Percentiles rank a stretch among this genome's conserved stretches.
Conservation (phyloP, 768 basidiomycete species). For the Xerocomus brunneocitrinus region DNA sequence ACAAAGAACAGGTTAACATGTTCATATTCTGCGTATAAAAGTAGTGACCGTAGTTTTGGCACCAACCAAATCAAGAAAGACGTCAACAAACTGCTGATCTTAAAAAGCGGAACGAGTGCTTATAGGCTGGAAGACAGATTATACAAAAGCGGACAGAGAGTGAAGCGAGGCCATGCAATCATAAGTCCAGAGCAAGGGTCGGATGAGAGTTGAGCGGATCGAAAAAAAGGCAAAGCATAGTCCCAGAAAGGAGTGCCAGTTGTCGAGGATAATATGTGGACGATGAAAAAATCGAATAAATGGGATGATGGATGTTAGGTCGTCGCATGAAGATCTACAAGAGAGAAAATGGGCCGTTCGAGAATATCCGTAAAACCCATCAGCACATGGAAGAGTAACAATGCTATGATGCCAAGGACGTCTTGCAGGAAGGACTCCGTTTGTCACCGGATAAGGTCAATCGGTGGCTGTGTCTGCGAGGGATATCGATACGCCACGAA, state of each 20-base stretch:
- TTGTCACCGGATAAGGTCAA: conserved; percentile 53
- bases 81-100: conserved; percentile 8
- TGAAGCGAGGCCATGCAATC: conserved; percentile 18
- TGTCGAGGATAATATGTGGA: conserved; percentile 16
- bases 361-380: conserved; percentile 6
- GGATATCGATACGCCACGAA: conserved; percentile 89
- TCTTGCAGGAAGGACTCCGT: background rate
- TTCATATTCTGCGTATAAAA: conserved; percentile 25
- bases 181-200: conserved; percentile 26
- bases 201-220: conserved; percentile 11
- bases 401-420: conserved; percentile 1
- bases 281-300: conserved; percentile 14
- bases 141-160: conserved; percentile 13
- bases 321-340: conserved; percentile 18
- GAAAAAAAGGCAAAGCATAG: conserved; percentile 14
- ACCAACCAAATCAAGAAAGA: conserved; percentile 23
- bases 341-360: conserved; percentile 6
- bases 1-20: conserved; percentile 8
- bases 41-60: conserved; percentile 12
- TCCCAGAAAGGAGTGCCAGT: conserved; percentile 25
- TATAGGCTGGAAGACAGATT: conserved; percentile 5
- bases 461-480: conserved; percentile 59
- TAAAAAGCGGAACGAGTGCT: conserved; percentile 11
- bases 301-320: conserved; percentile 17
- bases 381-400: background rate